Base-by-base conservation (phyloP, 331 rosid genomes). In the Malus hybrid region DNA sequence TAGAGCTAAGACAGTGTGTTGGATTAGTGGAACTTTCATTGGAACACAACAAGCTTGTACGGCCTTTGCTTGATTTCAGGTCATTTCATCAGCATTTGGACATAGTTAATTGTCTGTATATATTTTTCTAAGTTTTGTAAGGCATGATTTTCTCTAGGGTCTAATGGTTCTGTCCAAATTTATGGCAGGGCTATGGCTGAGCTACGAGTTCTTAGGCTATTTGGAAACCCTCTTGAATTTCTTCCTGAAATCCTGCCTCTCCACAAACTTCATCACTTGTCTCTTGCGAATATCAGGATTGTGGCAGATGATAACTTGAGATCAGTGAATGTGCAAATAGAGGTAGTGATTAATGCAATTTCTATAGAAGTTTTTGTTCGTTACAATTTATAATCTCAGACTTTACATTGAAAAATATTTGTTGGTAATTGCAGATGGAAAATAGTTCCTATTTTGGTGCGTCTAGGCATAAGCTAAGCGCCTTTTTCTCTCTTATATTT, bases 61-160 rank as follows among this genome's bases (percentile, higher is more conserved):
- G 97, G 68, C 99, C 97, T 70, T 90, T 92, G 79, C 99, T 95
- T 66, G 99, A 95, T 86, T 92, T 95, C 96, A 95, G 99, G 99
- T 95, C 82, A 84, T 82, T 80, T 65, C 78, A 59, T 73, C 65
- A 39, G 75, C 74, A 24, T 74, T 78, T 70, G 76, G 80, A 71
- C 57, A 52, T 76, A 50, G 54, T 79, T 70, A 74, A 77, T 66
- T 89, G 54, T 78, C 59, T 76, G 48, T 31, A n/a, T 39, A 44
- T 67, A 0, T 67, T 33, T 62, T 48, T 66, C 20, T 59, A 39
- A 19, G 44, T 36, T 36, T 39, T 60, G 64, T 63, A 8, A 50
- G 68, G 59, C 59, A 44, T 32, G 57, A 65, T 32, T 34, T 79
- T 77, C 64, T 82, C 69, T 78, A 50, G 78, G 70, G 79, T 74